Conservation (phyloP, 2,329 filamentous ascomycete species). For the Parastagonospora avenae region DNA sequence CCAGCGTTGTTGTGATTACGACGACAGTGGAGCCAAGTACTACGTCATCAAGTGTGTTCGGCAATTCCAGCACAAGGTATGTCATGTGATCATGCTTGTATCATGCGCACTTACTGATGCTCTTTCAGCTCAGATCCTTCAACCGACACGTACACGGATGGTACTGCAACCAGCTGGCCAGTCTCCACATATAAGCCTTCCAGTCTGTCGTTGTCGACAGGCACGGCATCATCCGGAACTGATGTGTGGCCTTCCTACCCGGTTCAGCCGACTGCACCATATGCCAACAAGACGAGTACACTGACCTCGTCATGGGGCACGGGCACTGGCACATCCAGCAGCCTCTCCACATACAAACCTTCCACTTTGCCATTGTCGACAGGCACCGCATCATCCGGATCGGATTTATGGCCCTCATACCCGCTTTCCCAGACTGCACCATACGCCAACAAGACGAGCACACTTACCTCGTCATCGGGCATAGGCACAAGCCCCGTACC, state of each 20-base stretch:
- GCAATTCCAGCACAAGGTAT: conserved; percentile 11
- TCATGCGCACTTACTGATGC: neutral
- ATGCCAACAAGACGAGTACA: conserved; percentile 11
- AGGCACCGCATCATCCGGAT: neutral
- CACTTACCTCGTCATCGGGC: neutral
- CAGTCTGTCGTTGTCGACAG: conserved; percentile 12
- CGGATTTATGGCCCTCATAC: neutral
- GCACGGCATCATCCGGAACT: conserved; percentile 10
- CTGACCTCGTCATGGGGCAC: conserved; percentile 6
- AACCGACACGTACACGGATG: neutral
- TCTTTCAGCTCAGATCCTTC: neutral
- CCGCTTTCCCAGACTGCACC: neutral
- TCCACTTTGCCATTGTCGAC: conserved; percentile 1
- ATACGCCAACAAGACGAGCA: neutral
- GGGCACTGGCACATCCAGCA: too few species aligned
- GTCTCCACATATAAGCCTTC: conserved; percentile 5
- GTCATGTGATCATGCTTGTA: conserved; percentile 2
- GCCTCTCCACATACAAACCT: conserved; percentile 1
- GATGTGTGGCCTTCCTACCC: conserved; percentile 1
- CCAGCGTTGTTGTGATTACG: conserved; percentile 9
- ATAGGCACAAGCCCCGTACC: neutral
- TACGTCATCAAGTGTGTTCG: neutral
- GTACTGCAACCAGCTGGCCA: neutral
- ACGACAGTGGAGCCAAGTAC: neutral
- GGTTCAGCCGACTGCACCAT: conserved; percentile 11